Percentiles rank a stretch among this genome's conserved stretches.
These are phyloP conservation scores for Lasiodiplodia citricola DNA, from an alignment of 2,329 filamentous ascomycete species.

Conservation along the genomic window DNA sequence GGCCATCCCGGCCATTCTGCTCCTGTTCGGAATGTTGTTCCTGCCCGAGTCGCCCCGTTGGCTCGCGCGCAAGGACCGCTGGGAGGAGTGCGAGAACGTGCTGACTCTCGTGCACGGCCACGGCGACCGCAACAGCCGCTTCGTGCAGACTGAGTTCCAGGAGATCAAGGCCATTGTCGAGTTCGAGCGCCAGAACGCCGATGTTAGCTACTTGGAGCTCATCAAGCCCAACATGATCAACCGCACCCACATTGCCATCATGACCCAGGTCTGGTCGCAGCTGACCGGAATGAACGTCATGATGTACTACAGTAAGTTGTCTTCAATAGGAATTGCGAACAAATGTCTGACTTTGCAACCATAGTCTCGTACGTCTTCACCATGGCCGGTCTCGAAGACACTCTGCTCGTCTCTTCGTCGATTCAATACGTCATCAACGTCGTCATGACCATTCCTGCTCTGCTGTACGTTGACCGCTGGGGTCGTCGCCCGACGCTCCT, in stretches of 20 bases:
- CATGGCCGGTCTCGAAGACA: conserved; percentile 70
- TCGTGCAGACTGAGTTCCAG: conserved; percentile 70
- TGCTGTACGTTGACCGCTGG: conserved; percentile 76
- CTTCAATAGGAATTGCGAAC: background rate
- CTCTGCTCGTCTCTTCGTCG: conserved; percentile 67
- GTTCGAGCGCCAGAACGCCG: conserved; percentile 71
- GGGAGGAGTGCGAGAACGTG: conserved; percentile 51
- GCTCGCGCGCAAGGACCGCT: conserved; percentile 52
- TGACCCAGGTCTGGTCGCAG: conserved; percentile 77
- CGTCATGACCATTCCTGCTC: conserved; percentile 75
- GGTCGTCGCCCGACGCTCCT: conserved; percentile 73
- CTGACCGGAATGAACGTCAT: conserved; percentile 78
- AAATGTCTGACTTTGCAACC: conserved; percentile 29
- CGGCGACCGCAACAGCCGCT: conserved; percentile 67
- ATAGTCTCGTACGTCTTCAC: conserved; percentile 69
- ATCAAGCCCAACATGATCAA: conserved; percentile 77
- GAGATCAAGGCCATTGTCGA: conserved; percentile 77
- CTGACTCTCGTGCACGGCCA: conserved; percentile 53
- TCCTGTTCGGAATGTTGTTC: conserved; percentile 58
- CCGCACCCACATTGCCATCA: conserved; percentile 72
- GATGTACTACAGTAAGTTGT: conserved; percentile 50
- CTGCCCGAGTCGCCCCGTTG: conserved; percentile 52
- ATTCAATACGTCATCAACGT: conserved; percentile 79
- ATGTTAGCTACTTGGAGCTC: conserved; percentile 74
- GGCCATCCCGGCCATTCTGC: conserved; percentile 43